Evolutionary conservation across 164 flowering plant species (phyloP).

Genomic region (Platanus orientalis): DNA sequence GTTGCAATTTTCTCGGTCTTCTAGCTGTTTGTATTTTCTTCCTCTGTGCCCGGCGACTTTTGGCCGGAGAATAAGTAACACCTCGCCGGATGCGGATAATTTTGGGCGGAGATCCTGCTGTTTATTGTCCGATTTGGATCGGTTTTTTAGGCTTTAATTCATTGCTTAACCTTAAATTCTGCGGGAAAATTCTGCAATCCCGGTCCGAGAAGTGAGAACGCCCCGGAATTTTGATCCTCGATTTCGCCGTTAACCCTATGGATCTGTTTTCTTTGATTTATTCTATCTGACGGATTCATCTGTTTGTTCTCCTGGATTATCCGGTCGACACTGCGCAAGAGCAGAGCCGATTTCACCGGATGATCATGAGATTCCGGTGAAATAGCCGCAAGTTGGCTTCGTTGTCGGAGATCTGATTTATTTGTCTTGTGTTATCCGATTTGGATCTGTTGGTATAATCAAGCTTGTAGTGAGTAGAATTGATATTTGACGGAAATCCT

Average conservation of each 20-base stretch:
- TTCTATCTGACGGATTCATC: neutral
- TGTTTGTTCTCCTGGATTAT: neutral
- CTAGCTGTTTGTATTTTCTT: neutral
- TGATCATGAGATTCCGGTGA: neutral
- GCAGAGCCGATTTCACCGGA: neutral
- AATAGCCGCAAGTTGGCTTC: neutral
- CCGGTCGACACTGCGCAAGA: neutral
- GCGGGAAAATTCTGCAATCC: neutral
- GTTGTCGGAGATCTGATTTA: neutral
- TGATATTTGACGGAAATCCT: neutral
- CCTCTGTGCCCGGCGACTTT: neutral
- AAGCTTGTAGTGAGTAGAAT: neutral
- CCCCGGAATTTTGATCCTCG: neutral
- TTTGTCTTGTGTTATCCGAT: neutral
- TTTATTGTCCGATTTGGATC: neutral
- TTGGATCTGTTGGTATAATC: neutral
- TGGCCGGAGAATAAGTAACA: neutral
- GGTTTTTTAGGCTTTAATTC: neutral
- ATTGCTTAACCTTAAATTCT: neutral
- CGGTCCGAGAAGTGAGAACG: neutral
- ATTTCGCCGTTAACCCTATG: neutral
- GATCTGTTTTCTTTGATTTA: neutral
- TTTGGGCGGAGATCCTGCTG: neutral
- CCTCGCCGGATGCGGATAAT: neutral
- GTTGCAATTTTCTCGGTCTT: neutral